Base-by-base conservation (phyloP, 805 yeast genomes). In the Candida schatavii region DNA sequence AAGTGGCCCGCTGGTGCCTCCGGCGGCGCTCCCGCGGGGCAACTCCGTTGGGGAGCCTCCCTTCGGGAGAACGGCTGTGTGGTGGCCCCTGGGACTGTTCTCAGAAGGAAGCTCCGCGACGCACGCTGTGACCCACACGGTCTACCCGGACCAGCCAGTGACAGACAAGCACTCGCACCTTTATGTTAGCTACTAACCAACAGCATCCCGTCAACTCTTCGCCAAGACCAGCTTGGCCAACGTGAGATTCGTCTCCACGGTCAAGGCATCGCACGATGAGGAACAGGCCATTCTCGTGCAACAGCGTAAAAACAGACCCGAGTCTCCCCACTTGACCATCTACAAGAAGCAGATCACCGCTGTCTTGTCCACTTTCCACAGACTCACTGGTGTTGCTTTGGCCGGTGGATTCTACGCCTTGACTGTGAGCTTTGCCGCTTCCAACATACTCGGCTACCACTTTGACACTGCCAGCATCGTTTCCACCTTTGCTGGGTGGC, bases 311-410 rank as follows among this genome's bases (percentile, higher is more conserved):
- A 78, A 80, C 70, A 83, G 99, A 70, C 98, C 98, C 26, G 68
- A 78, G 13, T 88, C 97, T 23, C 98, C 98, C 43, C 95, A 91
- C 64, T 74, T 91, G 59, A 70, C 81, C 47, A 90, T 93, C 61
- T 91, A 91, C 73, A 76, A 90, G 71, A 95, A 95, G 34, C 97
- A 93, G 72, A 61, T 91, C 50, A 87, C 98, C 19, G 78, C 85
- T 85, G 68, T 78, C 47, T 61, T 93, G 59, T 89, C 97, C 4
- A 72, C 83, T 19, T 64, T 84, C 49, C 98, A 91, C 69, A 83
- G 99, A 75, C 67, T 91, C 56, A 78, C 93, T 37, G 97, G 97
- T 63, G 85, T 89, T 27, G 78, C 81, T 40, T 69, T 93, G 58
- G 96, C 89, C 32, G 78, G 74, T 47, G 85, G 80, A 9, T 83